Conservation (phyloP, 257 asterid species). For the Nicotiana tabacum region DNA sequence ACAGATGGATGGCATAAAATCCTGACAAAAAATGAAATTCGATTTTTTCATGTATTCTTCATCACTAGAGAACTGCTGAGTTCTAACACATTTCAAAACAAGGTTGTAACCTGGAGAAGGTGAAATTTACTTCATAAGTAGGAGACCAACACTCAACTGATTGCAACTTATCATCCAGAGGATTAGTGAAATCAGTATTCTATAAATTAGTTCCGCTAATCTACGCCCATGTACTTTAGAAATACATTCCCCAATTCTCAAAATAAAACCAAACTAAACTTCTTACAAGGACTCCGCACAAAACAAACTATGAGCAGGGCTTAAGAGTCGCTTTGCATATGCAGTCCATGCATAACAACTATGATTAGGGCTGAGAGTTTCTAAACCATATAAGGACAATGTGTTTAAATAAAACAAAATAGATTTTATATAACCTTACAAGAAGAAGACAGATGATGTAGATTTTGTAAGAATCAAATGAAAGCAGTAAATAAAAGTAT, state of each 20-base stretch:
- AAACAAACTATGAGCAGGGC: too few species aligned
- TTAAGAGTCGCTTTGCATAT: too few species aligned
- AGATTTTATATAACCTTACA: background rate
- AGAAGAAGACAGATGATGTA: background rate
- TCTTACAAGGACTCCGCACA: background rate
- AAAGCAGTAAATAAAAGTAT: background rate
- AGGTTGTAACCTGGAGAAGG: background rate
- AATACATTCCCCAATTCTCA: background rate
- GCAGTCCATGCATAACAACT: background rate
- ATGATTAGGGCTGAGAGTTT: background rate
- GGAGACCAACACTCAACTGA: background rate
- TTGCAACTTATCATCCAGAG: background rate
- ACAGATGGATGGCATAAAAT: background rate
- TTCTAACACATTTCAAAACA: background rate
- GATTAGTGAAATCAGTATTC: background rate
- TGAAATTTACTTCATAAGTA: background rate
- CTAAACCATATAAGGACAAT: background rate
- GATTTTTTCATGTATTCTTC: background rate
- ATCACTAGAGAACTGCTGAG: background rate
- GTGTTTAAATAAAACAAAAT: background rate
- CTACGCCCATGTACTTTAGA: background rate
- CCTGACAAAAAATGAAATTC: background rate
- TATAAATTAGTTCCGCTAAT: background rate
- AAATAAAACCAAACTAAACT: background rate
- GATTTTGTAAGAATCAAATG: background rate